Conservation (phyloP, 2,329 filamentous ascomycete genomes). For the Exophiala aquamarina region DNA sequence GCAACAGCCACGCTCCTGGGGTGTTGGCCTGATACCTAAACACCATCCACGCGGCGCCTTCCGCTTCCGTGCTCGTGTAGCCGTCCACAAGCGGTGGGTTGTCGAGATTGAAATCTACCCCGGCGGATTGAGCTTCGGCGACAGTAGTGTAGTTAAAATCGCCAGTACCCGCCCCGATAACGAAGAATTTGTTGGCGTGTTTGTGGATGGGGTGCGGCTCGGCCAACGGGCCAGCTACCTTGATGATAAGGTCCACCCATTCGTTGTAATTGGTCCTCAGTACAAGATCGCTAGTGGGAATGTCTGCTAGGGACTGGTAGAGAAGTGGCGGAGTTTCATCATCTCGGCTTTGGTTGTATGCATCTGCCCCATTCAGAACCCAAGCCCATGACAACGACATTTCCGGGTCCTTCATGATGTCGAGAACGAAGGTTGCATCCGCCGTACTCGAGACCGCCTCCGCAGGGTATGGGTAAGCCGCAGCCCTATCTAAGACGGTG, state of each 20-base stretch:
- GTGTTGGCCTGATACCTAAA: conserved; percentile 55
- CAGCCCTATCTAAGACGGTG: conserved; percentile 45
- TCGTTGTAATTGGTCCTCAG: conserved; percentile 48
- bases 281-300: conserved; percentile 47
- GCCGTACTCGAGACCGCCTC: conserved; percentile 42
- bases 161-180: conserved; percentile 54
- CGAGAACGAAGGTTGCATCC: conserved; percentile 47
- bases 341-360: conserved; percentile 40
- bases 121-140: conserved; percentile 43
- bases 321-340: conserved; percentile 46
- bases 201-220: conserved; percentile 64
- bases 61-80: conserved; percentile 40
- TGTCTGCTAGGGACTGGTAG: conserved; percentile 41
- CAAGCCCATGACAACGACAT: conserved; percentile 49
- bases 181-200: conserved; percentile 61
- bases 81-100: conserved; percentile 56
- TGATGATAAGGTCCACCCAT: conserved; percentile 59
- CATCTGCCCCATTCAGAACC: conserved; percentile 50
- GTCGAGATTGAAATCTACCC: conserved; percentile 57
- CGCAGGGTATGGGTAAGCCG: conserved; percentile 50
- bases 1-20: conserved; percentile 56
- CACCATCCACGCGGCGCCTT: conserved; percentile 46
- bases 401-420: conserved; percentile 27
- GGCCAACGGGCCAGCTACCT: conserved; percentile 45
- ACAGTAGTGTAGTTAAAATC: conserved; percentile 55